These are phyloP conservation scores for Cyberlindnera meyerae DNA, from an alignment of 805 yeast genomes.

Conservation along the genomic window DNA sequence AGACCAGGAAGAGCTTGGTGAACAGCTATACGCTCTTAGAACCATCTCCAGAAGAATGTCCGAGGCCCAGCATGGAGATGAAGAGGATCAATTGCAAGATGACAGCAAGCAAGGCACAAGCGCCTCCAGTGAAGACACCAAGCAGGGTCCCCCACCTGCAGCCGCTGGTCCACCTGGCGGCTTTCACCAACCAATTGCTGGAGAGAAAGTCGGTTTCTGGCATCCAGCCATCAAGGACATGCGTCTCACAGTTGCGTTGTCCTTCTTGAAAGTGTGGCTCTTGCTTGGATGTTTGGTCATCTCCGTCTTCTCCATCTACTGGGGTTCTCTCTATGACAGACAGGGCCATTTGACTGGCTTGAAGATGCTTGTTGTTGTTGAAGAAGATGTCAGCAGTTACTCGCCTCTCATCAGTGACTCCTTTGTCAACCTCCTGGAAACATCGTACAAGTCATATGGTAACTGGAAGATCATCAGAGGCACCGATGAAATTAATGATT, in stretches of 20 bases:
- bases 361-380: slow-evolving; percentile 30
- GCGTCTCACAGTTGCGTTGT: slow-evolving; percentile 11
- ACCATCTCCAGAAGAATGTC: slow-evolving; percentile 6
- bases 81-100: background rate
- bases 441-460: slow-evolving; percentile 28
- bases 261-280: slow-evolving; percentile 15
- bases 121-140: background rate
- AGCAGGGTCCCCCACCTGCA: background rate
- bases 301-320: slow-evolving; percentile 30
- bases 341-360: slow-evolving; percentile 22
- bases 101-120: background rate
- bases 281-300: slow-evolving; percentile 35
- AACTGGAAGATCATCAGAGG: slow-evolving; percentile 31
- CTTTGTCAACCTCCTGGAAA: slow-evolving; percentile 2
- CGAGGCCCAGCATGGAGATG: slow-evolving; percentile 1
- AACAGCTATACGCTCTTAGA: slow-evolving; percentile 3
- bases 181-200: slow-evolving; percentile 3
- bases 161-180: slow-evolving; percentile 3
- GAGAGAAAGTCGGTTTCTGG: slow-evolving; percentile 16
- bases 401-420: slow-evolving; percentile 27
- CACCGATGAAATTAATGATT: slow-evolving; percentile 22
- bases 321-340: slow-evolving; percentile 34
- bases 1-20: slow-evolving; percentile 1
- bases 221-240: slow-evolving; percentile 10
- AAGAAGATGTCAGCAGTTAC: slow-evolving; percentile 25